Evolutionary conservation across 78 protist genomes (phyloP), one percentile per base, ranked within the genome.

Genomic region (Dictyostelium intermedium): DNA sequence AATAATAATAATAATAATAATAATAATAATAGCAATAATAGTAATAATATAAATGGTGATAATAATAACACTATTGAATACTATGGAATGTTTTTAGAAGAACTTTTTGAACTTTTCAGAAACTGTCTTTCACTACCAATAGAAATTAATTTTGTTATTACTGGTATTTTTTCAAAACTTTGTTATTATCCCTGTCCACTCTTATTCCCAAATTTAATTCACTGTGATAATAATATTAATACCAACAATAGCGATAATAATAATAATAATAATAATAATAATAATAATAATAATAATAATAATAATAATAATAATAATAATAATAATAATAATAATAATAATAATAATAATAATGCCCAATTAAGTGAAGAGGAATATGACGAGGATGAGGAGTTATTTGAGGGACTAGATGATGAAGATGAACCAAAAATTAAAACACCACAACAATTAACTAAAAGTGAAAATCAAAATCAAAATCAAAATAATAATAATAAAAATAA

Each of bases 111-210:
- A 43, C 27, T 89, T 45, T 78, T 89, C 43, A 45, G n/a, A 63
- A 61, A 89, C 27, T 50, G 50, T 47, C 16, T 89, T 3, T 79
- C 45, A 18, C 32, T 89, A 20, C 93, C 93, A 69, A 89, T 89
- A 6, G 93, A 89, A 10, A 53, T 89, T 45, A 89, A 89, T 43
- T 69, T 78, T 80, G 61, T 89, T 8, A 66, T 89, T 8, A 89
- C 93, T 69, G 93, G 93, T 25, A 89, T 89, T 11, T 47, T 89
- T 27, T 89, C 93, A 41, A 89, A 89, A 34, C 70, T 89, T 2
- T 89, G 93, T 66, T 89, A 89, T 47, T 89, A 89, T 27, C 93
- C 93, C 45, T 89, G 93, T 69, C 93, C 93, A 34, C 93, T 78
- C 27, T 53, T 89, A 18, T 89, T 60, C 34, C 93, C 93, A 20